Evolutionary conservation across 2,329 filamentous ascomycete species (phyloP).

Genomic region (Colletotrichum euphorbiae): DNA sequence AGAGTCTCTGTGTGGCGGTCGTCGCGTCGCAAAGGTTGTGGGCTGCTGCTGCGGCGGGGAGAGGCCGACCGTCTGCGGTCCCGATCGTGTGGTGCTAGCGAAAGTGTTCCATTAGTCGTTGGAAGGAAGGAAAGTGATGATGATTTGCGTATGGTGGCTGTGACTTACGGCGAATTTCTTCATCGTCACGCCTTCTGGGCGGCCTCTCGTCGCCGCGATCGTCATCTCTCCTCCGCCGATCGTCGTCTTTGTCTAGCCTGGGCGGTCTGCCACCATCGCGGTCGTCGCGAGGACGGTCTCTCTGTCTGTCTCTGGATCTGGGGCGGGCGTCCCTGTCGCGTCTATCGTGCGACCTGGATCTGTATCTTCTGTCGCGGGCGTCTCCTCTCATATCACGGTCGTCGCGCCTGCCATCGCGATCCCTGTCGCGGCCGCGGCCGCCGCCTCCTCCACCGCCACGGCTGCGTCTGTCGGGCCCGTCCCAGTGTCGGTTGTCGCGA

Average conservation of each 20-base stretch:
- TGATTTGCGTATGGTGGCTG: too few species aligned
- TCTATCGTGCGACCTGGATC: constrained; percentile 51
- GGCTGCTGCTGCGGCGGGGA: constrained; percentile 44
- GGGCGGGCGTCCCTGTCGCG: constrained; percentile 44
- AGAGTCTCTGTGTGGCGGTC: constrained; percentile 44
- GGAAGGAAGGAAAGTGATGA: too few species aligned
- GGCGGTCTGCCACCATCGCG: constrained; percentile 53
- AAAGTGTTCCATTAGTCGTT: constrained; percentile 15
- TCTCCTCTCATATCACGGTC: constrained; percentile 41
- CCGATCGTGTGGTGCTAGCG: constrained; percentile 40
- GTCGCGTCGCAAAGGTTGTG: constrained; percentile 38
- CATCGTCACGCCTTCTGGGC: constrained; percentile 42
- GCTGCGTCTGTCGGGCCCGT: constrained; percentile 60
- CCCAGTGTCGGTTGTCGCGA: constrained; percentile 70
- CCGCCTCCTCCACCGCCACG: constrained; percentile 47
- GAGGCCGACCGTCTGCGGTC: constrained; percentile 53
- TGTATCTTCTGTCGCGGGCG: constrained; percentile 45
- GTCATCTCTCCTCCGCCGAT: constrained; percentile 44
- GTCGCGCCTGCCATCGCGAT: constrained; percentile 45
- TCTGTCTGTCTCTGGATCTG: constrained; percentile 50
- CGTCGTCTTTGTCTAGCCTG: constrained; percentile 46
- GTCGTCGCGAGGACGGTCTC: constrained; percentile 48
- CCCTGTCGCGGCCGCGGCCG: constrained; percentile 45
- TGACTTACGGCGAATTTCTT: constrained; percentile 37
- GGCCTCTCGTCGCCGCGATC: constrained; percentile 40